Evolutionary conservation across 2,329 filamentous ascomycete species (phyloP), one percentile per base, ranked within the genome.

Genomic region (Fusarium anthophilum): DNA sequence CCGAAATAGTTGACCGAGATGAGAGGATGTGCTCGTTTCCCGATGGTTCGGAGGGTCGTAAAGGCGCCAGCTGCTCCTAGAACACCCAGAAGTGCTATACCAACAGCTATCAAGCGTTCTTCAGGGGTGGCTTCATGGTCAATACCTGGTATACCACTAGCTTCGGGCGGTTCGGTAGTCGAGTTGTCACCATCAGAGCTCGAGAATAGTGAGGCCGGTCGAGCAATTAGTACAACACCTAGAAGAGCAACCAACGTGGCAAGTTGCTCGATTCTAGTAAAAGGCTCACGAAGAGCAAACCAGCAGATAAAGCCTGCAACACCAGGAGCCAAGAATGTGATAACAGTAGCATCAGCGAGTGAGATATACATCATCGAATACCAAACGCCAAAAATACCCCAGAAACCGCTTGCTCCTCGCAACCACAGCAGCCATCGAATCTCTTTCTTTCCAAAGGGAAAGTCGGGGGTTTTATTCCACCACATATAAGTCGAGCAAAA

Each of bases 1-100:
- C 91, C 90, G 78, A 98, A 97, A 82, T 95, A 97, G 77, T 94
- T 97, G 63, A 97, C 94, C 5, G 90, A 93, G 65, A 97, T 91
- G n/a, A 98, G 85, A 1, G 95, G 90, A 79, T 97, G 94, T 0
- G 93, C 92, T 35, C 93, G 89, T 76, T 90, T 90, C 20, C 95
- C 95, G 69, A 98, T 96, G 82, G 92, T 91, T 22, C 94, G 88
- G 72, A 98, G 92, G 0, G 90, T 90, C 0, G 91, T 94, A 78
- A 91, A 95, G 13, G 94, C 94, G 6, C 89, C 89, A 0, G 93
- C 91, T 13, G 91, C 89, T 14, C 95, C 95, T 2, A 94, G 75
- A 0, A 97, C 94, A 4, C 95, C 94, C 1, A 97, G 63, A 50
- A 97, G 86, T 0, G 92, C 93, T 15, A 94, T 85, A 0, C 89